Conservation (phyloP, 805 yeast genomes). For the Jamesozyma jinghongensis region DNA sequence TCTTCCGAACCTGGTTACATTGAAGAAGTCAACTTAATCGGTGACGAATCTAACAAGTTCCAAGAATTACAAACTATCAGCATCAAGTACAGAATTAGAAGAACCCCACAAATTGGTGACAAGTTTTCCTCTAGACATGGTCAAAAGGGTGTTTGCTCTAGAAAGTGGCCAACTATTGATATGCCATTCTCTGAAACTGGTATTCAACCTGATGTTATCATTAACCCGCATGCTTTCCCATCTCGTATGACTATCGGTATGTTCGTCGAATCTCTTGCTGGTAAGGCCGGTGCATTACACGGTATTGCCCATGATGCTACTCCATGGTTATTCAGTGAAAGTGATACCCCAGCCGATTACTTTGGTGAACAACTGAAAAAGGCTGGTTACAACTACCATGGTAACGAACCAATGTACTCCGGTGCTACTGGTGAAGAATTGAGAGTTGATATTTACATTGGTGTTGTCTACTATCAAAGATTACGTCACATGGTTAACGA, state of each 20-base stretch:
- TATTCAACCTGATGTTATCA: slow-evolving; percentile 94
- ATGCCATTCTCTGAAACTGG: slow-evolving; percentile 97
- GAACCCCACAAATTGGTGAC: slow-evolving; percentile 94
- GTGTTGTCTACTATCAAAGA: slow-evolving; percentile 96
- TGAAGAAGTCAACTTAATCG: slow-evolving; percentile 87
- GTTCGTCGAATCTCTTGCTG: slow-evolving; percentile 98
- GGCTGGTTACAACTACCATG: slow-evolving; percentile 95
- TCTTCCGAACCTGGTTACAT: slow-evolving; percentile 90
- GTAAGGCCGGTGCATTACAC: slow-evolving; percentile 96
- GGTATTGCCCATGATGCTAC: slow-evolving; percentile 97
- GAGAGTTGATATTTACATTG: slow-evolving; percentile 90
- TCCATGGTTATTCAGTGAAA: slow-evolving; percentile 89
- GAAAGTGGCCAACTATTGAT: slow-evolving; percentile 95
- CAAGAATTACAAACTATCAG: slow-evolving; percentile 77
- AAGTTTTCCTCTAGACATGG: slow-evolving; percentile 97
- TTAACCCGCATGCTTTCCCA: slow-evolving; percentile 99
- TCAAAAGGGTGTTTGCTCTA: slow-evolving; percentile 96
- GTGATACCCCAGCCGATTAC: slow-evolving; percentile 93
- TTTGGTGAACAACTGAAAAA: slow-evolving; percentile 84
- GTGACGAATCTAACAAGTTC: slow-evolving; percentile 61
- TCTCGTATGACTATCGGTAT: slow-evolving; percentile 99
- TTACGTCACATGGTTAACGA: slow-evolving; percentile 99
- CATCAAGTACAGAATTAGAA: slow-evolving; percentile 81
- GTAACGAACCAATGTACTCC: slow-evolving; percentile 97
- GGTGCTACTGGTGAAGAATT: slow-evolving; percentile 98